Base-by-base conservation (phyloP, 345 rosid species). In the Hirschfeldia incana region DNA sequence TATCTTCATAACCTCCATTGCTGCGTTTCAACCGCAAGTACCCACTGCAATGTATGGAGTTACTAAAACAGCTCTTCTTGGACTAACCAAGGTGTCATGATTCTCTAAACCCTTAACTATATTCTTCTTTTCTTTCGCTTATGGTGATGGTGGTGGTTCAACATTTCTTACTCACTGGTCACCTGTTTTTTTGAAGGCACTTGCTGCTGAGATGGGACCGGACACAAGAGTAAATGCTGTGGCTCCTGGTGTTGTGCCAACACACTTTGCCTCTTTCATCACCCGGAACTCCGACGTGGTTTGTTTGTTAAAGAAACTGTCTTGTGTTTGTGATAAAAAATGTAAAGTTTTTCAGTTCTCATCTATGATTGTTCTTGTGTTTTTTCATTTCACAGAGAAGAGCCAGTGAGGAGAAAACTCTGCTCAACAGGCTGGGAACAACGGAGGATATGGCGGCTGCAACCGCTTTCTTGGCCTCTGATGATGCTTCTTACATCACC, bases 241-340 rank as follows among this genome's bases (percentile, higher is more conserved):
- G 57, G 97, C 97, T 34, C 99, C 98, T 0, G 98, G 98, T 67
- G 88, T 91, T 77, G 96, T 95, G 3, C 98, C 99, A 17, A 93
- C 99, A 5, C 86, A 75, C 72, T 90, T 93, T 72, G 91, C 94
- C 0, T 85, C 80, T 7, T 91, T 78, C 86, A 76, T 93, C 57
- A 86, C 90, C 2, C 73, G 63, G 61, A 81, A 81, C 29, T 87
- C 85, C 0, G 80, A 53, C 7, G 15, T 83, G 42, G 98, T 91
- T 0, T n/a, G 26, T 53, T 59, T 67, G 39, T 60, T 15, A n/a
- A 58, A 21, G 29, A 58, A 21, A 3, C 30, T 59, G 32, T 27
- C 12, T 21, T 57, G 5, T 58, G 61, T 26, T 58, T 58, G 2
- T 21, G 5, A 21, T 58, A 13, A 58, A 58, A 59, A 26, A 9